Evolutionary conservation across 257 asterid genomes (phyloP), one percentile per base, ranked within the genome.

Genomic region (Ajuga chamaepitys): DNA sequence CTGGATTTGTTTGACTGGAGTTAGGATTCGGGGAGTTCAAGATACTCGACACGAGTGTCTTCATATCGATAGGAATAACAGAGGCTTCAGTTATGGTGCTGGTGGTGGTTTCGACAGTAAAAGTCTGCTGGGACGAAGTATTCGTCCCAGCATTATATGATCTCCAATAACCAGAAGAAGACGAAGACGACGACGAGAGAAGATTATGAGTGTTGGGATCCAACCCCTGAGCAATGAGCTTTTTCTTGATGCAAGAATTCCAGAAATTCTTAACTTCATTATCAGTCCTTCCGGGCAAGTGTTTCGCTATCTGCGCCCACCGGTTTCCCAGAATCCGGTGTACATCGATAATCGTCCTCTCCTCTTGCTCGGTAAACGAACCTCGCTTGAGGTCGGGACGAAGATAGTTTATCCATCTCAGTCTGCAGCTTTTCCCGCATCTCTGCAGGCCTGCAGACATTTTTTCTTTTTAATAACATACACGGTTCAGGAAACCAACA

Each of bases 221-320:
- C 67, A 92, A 73, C 2, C 98, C 98, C 66, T 89, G 95, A 65
- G 98, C 78, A 20, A 92, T 79, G 64, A 89, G 97, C 77, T 93
- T 93, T 50, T 89, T 93, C 77, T 83, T 89, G 37, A 93, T 79
- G 81, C 88, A 85, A 9, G 99, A 93, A 56, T 93, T 93, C 99
- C 99, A 93, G 68, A 87, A 93, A 62, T 93, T 93, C 84, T 93
- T 93, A 7, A 93, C 96, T 52, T 89, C 99, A 42, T 93, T 93
- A 67, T 93, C 99, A 0, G 99, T 93, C 58, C 99, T 77, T 0
- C 99, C 97, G 1, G 97, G 99, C 51, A 93, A 71, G 61, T 93
- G 99, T 59, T 89, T 93, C 1, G 99, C 99, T 37, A 93, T 93
- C 14, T 93, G 99, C 42, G 99, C 96, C 99, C 99, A 93, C 63